A percentile compares a stretch with the other conserved stretches of the same genome.
phyloP scores from a whole-genome alignment of 192 early-diverging fungal species.

The Anaeromyces robustus region DNA sequence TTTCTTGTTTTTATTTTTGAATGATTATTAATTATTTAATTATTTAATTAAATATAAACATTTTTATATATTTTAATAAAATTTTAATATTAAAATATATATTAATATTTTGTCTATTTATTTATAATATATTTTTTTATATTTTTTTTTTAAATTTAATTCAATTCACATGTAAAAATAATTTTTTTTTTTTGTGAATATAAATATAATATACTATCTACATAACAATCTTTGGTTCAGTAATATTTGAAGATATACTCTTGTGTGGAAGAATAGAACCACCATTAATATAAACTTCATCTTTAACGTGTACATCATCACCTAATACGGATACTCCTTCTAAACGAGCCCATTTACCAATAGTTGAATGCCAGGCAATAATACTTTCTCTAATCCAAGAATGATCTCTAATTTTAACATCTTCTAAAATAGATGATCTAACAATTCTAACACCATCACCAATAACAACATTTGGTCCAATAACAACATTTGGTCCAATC shows the following conservation, averaged over 20 bases:
- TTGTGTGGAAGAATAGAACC: slow-evolving; percentile 95
- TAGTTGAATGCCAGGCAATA: slow-evolving; percentile 88
- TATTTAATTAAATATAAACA: too few species aligned
- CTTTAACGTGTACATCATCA: slow-evolving; percentile 87
- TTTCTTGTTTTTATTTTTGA: too few species aligned
- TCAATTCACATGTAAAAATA: too few species aligned
- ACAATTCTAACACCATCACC: slow-evolving; percentile 90
- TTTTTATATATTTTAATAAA: too few species aligned
- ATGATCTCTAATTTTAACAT: slow-evolving; percentile 67
- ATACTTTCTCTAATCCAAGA: slow-evolving; percentile 83
- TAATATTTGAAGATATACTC: slow-evolving; percentile 70
- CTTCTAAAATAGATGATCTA: slow-evolving; percentile 77
- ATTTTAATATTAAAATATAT: too few species aligned
- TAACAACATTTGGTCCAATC: slow-evolving; percentile 93
- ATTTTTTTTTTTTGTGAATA: not conserved
- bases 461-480: slow-evolving; percentile 78
- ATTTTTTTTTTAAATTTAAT: too few species aligned
- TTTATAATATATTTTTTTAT: too few species aligned
- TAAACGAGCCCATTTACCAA: slow-evolving; percentile 87
- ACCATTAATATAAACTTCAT: slow-evolving; percentile 77
- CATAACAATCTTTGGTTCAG: slow-evolving; percentile 91
- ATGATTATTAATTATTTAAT: too few species aligned
- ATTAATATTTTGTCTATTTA: too few species aligned
- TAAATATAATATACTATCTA: slow-evolving; percentile 15
- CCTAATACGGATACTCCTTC: slow-evolving; percentile 91